A percentile compares a stretch with the other conserved stretches of the same genome.
phyloP scores from a whole-genome alignment of 1,139 yeast genomes.

The Suhomyces wounanorum region DNA sequence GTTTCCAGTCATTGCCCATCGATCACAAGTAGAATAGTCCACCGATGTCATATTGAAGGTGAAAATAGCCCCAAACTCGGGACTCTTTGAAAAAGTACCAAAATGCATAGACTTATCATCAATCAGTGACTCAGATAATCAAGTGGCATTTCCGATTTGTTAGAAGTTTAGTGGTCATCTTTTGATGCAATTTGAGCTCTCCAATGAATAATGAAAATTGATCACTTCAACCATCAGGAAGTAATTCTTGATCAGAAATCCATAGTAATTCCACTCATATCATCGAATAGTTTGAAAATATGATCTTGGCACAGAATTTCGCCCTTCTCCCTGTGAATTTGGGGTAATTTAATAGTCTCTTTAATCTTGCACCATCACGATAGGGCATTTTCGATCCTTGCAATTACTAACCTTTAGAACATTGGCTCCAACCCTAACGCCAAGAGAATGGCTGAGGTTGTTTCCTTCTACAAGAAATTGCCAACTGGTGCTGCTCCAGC shows the following conservation, averaged over 20 bases:
- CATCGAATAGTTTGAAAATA: too few species aligned
- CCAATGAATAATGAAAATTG: neutral
- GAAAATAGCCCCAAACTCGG: neutral
- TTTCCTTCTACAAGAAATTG: constrained; percentile 90
- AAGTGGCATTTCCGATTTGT: neutral
- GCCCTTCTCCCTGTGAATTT: too few species aligned
- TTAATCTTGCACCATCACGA: neutral
- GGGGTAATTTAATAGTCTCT: too few species aligned
- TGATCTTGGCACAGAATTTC: too few species aligned
- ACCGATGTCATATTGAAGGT: neutral
- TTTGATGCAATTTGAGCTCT: neutral
- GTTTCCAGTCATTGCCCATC: neutral
- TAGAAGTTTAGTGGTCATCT: neutral
- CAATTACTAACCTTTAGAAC: constrained; percentile 61
- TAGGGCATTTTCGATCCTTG: neutral
- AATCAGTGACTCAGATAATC: neutral
- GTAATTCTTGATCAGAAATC: too few species aligned
- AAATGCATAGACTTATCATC: neutral
- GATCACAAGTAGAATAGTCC: neutral
- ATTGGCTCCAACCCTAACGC: constrained; percentile 95
- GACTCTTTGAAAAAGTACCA: neutral
- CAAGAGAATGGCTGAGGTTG: constrained; percentile 94
- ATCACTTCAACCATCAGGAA: neutral
- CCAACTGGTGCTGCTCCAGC: constrained; percentile 92
- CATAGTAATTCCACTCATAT: too few species aligned